These are phyloP conservation scores for Diaporthe longicolla DNA, from an alignment of 2,329 filamentous ascomycete genomes.

Conservation along the genomic window DNA sequence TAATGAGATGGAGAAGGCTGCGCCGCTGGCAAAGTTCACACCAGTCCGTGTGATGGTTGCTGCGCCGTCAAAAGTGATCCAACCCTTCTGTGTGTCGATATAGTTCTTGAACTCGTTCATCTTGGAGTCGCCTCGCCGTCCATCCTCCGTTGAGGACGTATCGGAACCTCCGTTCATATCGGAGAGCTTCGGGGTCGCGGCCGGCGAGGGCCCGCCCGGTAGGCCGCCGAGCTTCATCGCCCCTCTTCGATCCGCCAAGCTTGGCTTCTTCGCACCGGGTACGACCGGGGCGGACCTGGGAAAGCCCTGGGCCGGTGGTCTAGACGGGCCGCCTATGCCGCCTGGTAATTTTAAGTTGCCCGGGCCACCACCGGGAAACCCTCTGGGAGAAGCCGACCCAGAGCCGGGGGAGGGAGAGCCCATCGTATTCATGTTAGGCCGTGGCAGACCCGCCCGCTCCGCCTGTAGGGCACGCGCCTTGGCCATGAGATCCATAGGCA, in stretches of 20 bases:
- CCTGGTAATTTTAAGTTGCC: constrained; percentile 58
- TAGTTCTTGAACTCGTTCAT: constrained; percentile 79
- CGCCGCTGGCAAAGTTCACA: constrained; percentile 92
- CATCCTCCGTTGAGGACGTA: constrained; percentile 51
- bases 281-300: constrained; percentile 68
- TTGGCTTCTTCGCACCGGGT: constrained; percentile 60
- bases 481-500: constrained; percentile 58
- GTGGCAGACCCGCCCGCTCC: constrained; percentile 50
- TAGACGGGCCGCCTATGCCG: constrained; percentile 52
- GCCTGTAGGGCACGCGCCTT: constrained; percentile 55
- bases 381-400: constrained; percentile 49
- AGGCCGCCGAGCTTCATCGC: constrained; percentile 69
- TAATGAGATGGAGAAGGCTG: constrained; percentile 92
- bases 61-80: constrained; percentile 92
- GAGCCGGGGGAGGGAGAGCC: constrained; percentile 50
- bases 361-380: constrained; percentile 60
- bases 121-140: constrained; percentile 60
- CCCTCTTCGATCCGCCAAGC: constrained; percentile 75
- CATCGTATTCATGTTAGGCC: constrained; percentile 37
- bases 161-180: constrained; percentile 53
- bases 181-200: constrained; percentile 60
- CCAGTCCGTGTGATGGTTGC: constrained; percentile 90
- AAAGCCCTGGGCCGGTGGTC: constrained; percentile 64
- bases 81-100: constrained; percentile 92
- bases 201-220: constrained; percentile 53